Base-by-base conservation (phyloP, 768 basidiomycete genomes). In the Lactarius sp. region DNA sequence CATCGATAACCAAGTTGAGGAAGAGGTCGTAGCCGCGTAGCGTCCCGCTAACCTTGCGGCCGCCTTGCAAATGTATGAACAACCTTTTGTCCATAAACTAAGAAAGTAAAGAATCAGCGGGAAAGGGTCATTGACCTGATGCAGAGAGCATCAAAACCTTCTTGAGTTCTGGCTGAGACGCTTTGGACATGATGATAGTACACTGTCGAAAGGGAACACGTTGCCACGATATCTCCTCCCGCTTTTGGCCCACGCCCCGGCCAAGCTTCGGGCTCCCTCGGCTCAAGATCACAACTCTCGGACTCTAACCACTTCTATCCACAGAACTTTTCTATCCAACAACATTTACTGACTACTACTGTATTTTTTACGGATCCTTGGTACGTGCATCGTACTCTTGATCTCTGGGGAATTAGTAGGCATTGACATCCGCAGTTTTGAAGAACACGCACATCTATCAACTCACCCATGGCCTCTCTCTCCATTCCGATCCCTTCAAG, bases 21-120 rank as follows among this genome's bases (percentile, higher is more conserved):
- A 99, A 99, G 68, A 99, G 88, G 80, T 99, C 97, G 76, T 97
- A 99, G 57, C 97, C 97, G 66, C 97, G 88, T 56, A 99, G 78
- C 14, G 86, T 87, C 59, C 97, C 97, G 78, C 92, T 94, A 71
- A 99, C 92, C 83, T 92, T 93, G 71, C 96, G 88, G 60, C 94
- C 94, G 52, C 91, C 93, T 73, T 97, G 94, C 7, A 99, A 80
- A 77, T 96, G 86, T 71, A 99, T 80, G 76, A 95, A 95, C 69
- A 98, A 79, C 72, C 89, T 91, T 80, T 98, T 96, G 83, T 99
- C 97, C 95, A 99, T 98, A 74, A 97, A 99, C 92, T 98, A 52
- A 49, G 44, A 46, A 49, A 10, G n/a, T 22, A 37, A 59, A 49
- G 46, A 49, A 58, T 62, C 56, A 56, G 47, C 33, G 37, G 27